phyloP scores from a whole-genome alignment of 805 yeast species.

The Citeromyces matritensis region DNA sequence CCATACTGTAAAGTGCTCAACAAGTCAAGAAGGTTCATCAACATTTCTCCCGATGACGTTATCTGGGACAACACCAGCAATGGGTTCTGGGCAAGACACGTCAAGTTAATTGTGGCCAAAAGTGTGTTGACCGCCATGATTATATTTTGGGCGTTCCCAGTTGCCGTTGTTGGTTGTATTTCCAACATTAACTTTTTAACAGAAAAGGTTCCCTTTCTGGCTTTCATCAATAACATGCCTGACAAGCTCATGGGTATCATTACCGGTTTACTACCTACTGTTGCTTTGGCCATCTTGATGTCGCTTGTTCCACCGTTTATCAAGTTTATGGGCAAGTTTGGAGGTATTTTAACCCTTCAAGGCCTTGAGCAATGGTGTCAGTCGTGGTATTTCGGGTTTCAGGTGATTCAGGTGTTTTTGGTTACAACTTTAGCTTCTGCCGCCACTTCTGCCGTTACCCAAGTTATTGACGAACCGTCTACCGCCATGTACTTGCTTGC shows the following conservation, averaged over 20 bases:
- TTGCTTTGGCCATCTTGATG: conserved; percentile 73
- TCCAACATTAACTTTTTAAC: conserved; percentile 75
- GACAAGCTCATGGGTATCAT: conserved; percentile 57
- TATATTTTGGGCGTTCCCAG: conserved; percentile 93
- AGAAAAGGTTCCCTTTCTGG: conserved; percentile 54
- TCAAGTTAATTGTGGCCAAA: conserved; percentile 43
- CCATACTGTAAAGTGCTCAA: conserved; percentile 33
- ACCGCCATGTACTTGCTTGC: conserved; percentile 67
- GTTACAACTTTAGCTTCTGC: conserved; percentile 61
- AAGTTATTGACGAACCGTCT: conserved; percentile 45
- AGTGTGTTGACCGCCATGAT: conserved; percentile 52
- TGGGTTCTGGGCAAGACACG: conserved; percentile 37
- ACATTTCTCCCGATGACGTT: conserved; percentile 68
- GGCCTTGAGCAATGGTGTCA: conserved; percentile 73
- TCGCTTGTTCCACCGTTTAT: conserved; percentile 76
- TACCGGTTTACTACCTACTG: conserved; percentile 78
- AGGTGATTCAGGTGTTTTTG: conserved; percentile 56
- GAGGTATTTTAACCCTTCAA: conserved; percentile 62
- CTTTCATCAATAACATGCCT: conserved; percentile 69
- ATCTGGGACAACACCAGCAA: conserved; percentile 68
- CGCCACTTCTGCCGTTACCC: conserved; percentile 51
- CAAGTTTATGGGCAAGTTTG: conserved; percentile 55
- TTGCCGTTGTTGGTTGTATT: conserved; percentile 91
- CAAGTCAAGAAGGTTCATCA: conserved; percentile 34
- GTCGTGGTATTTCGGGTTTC: conserved; percentile 71